phyloP scores from a whole-genome alignment of 208 protist species.

The Crithidia fasciculata region DNA sequence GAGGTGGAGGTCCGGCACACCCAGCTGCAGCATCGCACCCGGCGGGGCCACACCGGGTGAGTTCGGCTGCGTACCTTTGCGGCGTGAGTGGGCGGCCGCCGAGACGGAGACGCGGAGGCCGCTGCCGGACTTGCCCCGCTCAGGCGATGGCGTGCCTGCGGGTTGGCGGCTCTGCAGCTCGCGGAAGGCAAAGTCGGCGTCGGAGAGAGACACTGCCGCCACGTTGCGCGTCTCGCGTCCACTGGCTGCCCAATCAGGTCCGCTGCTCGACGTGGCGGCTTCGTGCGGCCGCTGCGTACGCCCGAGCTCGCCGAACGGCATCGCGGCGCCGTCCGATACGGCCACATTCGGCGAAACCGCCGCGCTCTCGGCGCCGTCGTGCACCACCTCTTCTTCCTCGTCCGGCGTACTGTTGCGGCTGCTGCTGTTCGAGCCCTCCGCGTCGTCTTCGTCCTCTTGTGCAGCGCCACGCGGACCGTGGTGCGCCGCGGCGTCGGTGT shows the following conservation, averaged over 20 bases:
- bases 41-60: not conserved
- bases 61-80: not conserved
- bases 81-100: not conserved
- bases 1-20: conserved; percentile 9
- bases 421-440: conserved; percentile 4
- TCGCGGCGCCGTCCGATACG: not conserved
- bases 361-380: not conserved
- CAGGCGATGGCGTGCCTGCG: not conserved
- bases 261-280: not conserved
- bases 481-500: not conserved
- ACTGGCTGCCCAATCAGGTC: not conserved
- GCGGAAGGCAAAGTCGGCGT: conserved; percentile 2
- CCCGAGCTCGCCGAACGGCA: not conserved
- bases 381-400: not conserved
- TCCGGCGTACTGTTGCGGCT: conserved; percentile 11
- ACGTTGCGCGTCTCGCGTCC: not conserved
- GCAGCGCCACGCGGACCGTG: not conserved
- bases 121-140: not conserved
- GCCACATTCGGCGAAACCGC: not conserved
- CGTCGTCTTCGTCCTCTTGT: not conserved
- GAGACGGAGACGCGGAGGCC: not conserved
- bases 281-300: conserved; percentile 17
- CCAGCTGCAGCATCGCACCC: not conserved
- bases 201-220: conserved; percentile 2
- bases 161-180: not conserved